These are phyloP conservation scores for Pseudocercospora cruenta DNA, from an alignment of 2,329 filamentous ascomycete genomes.

Conservation along the genomic window DNA sequence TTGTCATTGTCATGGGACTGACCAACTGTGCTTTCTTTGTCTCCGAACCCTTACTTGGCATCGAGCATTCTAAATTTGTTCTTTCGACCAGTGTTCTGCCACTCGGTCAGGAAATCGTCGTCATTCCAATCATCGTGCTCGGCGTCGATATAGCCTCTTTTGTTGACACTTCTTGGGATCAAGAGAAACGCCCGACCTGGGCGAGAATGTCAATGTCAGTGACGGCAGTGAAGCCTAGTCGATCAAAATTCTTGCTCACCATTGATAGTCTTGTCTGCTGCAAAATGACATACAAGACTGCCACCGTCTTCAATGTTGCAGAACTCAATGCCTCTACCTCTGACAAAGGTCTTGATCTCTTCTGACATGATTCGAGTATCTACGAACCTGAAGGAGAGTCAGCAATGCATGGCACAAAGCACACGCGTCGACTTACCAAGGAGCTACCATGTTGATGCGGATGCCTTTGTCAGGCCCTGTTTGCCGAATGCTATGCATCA, in stretches of 20 bases:
- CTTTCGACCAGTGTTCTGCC: slow-evolving; percentile 7
- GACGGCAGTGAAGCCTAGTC: neutral
- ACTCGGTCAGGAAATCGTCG: slow-evolving; percentile 10
- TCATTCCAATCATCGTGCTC: slow-evolving; percentile 18
- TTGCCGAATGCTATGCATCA: slow-evolving; percentile 45
- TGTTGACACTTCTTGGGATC: slow-evolving; percentile 20
- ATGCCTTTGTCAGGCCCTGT: slow-evolving; percentile 49
- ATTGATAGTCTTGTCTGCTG: slow-evolving; percentile 19
- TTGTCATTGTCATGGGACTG: neutral
- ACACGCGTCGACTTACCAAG: slow-evolving; percentile 25
- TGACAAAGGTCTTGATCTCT: slow-evolving; percentile 22
- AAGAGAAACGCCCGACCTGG: slow-evolving; percentile 31
- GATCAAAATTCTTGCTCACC: neutral
- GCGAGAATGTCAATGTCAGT: neutral
- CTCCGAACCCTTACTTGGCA: neutral
- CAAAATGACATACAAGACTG: slow-evolving; percentile 29
- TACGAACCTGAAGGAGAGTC: slow-evolving; percentile 28
- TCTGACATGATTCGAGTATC: slow-evolving; percentile 32
- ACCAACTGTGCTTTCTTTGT: neutral
- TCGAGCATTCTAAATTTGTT: neutral
- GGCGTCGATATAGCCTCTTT: slow-evolving; percentile 15
- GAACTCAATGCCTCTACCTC: slow-evolving; percentile 24
- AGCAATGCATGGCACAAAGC: neutral
- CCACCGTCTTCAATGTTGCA: slow-evolving; percentile 32
- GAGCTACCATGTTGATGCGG: slow-evolving; percentile 48